Evolutionary conservation across 768 basidiomycete genomes (phyloP).

Genomic region (Russula abietina): DNA sequence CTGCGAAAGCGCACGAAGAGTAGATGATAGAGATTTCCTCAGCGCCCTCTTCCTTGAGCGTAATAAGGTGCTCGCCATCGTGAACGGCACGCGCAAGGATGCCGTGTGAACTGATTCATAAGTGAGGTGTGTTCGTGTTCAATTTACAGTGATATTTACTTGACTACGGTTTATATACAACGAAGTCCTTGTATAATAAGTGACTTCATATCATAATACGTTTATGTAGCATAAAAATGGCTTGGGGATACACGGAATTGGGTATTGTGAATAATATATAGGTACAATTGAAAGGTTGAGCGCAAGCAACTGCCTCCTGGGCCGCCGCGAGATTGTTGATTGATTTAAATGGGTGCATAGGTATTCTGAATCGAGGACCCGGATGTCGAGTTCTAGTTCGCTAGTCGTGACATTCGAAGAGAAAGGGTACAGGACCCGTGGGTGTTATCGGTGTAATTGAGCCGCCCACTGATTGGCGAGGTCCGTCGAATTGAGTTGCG

Average conservation of each 20-base stretch:
- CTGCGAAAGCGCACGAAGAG: slow-evolving; percentile 41
- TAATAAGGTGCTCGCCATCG: neutral
- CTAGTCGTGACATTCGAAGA: neutral
- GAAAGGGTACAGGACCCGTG: neutral
- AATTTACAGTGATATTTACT: neutral
- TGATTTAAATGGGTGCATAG: neutral
- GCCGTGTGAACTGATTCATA: neutral
- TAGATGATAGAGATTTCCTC: slow-evolving; percentile 44
- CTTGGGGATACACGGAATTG: neutral
- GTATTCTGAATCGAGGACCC: neutral
- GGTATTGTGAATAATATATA: neutral
- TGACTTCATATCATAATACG: neutral
- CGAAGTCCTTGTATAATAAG: neutral
- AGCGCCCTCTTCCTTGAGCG: slow-evolving; percentile 48
- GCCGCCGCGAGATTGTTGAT: neutral
- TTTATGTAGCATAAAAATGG: neutral
- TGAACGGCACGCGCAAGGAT: neutral
- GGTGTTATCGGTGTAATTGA: neutral
- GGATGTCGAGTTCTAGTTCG: neutral
- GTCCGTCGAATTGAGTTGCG: neutral
- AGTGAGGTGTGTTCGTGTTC: too few species aligned
- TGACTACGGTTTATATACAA: neutral
- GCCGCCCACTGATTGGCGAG: slow-evolving; percentile 4
- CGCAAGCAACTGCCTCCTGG: too few species aligned
- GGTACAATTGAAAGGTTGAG: neutral